phyloP scores from a whole-genome alignment of 1,139 yeast genomes.

The Pichia sp. region DNA sequence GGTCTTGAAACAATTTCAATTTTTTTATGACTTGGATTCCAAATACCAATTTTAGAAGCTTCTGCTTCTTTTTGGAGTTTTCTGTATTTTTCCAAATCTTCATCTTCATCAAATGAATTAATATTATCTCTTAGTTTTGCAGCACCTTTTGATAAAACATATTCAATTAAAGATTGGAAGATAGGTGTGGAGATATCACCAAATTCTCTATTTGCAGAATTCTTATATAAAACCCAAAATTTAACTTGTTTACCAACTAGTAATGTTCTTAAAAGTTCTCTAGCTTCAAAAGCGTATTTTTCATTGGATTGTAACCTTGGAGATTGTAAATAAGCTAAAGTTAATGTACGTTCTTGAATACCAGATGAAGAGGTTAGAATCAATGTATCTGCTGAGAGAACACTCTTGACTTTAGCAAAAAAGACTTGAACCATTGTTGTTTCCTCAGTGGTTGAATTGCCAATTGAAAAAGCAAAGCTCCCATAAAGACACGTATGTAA shows the following conservation, averaged over 20 bases:
- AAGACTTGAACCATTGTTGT: conserved; percentile 28
- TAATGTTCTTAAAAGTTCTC: conserved; percentile 58
- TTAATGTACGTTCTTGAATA: conserved; percentile 47
- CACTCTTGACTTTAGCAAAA: conserved; percentile 61
- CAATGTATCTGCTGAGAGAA: conserved; percentile 69
- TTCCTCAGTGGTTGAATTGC: background rate
- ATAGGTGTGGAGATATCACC: conserved; percentile 68
- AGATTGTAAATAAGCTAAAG: conserved; percentile 59
- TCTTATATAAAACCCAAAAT: conserved; percentile 49
- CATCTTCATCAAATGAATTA: conserved; percentile 32
- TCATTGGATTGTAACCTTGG: conserved; percentile 36
- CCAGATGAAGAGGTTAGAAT: conserved; percentile 52
- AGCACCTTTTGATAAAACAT: conserved; percentile 51
- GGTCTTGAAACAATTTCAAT: conserved; percentile 33
- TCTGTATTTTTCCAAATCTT: conserved; percentile 35
- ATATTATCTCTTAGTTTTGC: conserved; percentile 59
- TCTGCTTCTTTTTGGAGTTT: conserved; percentile 48
- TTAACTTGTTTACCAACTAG: conserved; percentile 63
- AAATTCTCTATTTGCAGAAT: conserved; percentile 51
- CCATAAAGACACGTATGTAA: background rate
- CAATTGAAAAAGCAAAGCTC: background rate
- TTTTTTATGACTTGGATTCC: conserved; percentile 36
- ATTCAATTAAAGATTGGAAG: conserved; percentile 53
- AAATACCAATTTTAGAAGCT: conserved; percentile 44
- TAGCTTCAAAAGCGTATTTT: conserved; percentile 45